These are phyloP conservation scores for Sedum album DNA, from an alignment of 164 flowering plant species.

Conservation along the genomic window DNA sequence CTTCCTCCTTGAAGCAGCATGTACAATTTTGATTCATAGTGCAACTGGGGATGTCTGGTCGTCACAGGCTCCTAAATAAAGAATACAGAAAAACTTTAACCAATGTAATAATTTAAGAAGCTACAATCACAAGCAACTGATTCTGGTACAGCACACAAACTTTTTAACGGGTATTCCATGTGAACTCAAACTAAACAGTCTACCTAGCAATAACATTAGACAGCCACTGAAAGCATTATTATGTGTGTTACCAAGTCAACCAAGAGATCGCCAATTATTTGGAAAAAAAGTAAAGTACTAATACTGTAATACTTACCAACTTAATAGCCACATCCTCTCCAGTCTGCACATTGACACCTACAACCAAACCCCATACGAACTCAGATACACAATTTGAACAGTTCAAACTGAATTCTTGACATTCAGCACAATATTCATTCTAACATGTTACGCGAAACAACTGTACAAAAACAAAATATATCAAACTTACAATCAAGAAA, in stretches of 20 bases:
- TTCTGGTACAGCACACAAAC: not conserved
- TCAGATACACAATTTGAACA: not conserved
- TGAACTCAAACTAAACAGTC: not conserved
- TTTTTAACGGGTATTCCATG: not conserved
- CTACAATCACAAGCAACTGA: not conserved
- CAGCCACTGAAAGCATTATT: not conserved
- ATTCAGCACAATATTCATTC: too few species aligned
- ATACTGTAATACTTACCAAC: slow-evolving; percentile 31
- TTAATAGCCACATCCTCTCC: slow-evolving; percentile 65
- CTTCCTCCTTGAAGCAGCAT: slow-evolving; percentile 75
- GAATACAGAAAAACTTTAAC: not conserved
- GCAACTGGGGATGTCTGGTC: slow-evolving; percentile 67
- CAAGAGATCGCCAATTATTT: not conserved
- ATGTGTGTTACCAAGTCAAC: not conserved
- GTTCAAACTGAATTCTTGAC: not conserved
- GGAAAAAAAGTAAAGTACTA: not conserved
- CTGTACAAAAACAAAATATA: not conserved
- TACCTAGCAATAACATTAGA: not conserved
- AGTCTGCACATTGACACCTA: slow-evolving; percentile 51
- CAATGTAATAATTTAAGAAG: not conserved
- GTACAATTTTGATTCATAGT: slow-evolving; percentile 59
- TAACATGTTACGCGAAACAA: not conserved
- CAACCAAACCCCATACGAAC: slow-evolving; percentile 6
- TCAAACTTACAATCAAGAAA: not conserved
- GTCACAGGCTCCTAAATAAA: slow-evolving; percentile 41